Percentiles rank a stretch among this genome's conserved stretches.
Conservation (phyloP, 345 rosid species). For the Erucastrum elatum region DNA sequence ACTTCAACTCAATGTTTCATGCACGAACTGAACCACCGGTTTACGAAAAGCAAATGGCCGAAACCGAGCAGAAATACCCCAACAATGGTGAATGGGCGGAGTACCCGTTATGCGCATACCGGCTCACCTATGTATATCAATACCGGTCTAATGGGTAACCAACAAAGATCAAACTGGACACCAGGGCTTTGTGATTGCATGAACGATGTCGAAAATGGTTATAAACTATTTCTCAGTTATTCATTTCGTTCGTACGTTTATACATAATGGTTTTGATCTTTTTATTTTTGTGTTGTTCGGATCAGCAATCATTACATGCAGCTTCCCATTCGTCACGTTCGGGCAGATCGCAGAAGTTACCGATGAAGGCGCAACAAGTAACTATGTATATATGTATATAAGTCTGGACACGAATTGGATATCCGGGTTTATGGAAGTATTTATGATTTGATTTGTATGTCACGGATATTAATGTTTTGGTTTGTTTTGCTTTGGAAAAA, state of each 20-base stretch:
- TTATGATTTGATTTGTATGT: too few species aligned
- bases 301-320: slow-evolving; percentile 56
- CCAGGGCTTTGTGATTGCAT: slow-evolving; percentile 67
- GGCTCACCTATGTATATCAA: slow-evolving; percentile 2
- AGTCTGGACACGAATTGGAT: too few species aligned
- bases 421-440: too few species aligned
- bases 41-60: not conserved
- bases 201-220: slow-evolving; percentile 65
- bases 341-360: slow-evolving; percentile 60
- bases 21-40: slow-evolving; percentile 15
- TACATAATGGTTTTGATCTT: not conserved
- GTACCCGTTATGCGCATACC: not conserved
- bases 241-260: not conserved
- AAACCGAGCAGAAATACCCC: slow-evolving; percentile 13
- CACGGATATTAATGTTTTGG: too few species aligned
- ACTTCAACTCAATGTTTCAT: slow-evolving; percentile 14
- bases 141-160: not conserved
- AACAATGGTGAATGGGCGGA: slow-evolving; percentile 11
- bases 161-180: slow-evolving; percentile 45
- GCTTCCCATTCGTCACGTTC: slow-evolving; percentile 49
- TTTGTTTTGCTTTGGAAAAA: too few species aligned
- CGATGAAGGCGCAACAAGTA: slow-evolving; percentile 54
- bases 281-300: not conserved
- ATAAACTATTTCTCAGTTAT: not conserved
- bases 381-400: not conserved